Percentiles rank a stretch among this genome's conserved stretches.
Evolutionary conservation across 495 filamentous ascomycete genomes (phyloP).

Genomic region (Penicillium cataractarum): DNA sequence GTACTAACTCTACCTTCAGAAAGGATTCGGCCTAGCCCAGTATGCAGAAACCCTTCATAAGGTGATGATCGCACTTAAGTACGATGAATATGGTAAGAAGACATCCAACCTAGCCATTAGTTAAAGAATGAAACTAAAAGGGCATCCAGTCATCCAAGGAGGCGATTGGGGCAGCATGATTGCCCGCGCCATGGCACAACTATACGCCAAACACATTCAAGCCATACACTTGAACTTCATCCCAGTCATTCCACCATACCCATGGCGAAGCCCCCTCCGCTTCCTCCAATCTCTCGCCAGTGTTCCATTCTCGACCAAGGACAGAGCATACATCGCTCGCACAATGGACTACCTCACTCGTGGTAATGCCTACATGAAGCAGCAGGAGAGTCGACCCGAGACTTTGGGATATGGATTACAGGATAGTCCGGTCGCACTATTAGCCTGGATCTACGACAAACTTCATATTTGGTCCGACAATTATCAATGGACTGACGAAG

Average conservation of each 20-base stretch:
- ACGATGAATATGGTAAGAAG: slow-evolving; percentile 45
- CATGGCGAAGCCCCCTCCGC: slow-evolving; percentile 38
- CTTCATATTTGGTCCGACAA: slow-evolving; percentile 53
- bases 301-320: slow-evolving; percentile 40
- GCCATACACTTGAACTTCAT: slow-evolving; percentile 52
- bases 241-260: slow-evolving; percentile 37
- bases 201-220: slow-evolving; percentile 43
- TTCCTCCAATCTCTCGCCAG: slow-evolving; percentile 38
- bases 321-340: slow-evolving; percentile 37
- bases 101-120: not conserved
- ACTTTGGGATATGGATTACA: slow-evolving; percentile 53
- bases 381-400: slow-evolving; percentile 54
- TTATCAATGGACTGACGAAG: slow-evolving; percentile 58
- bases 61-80: slow-evolving; percentile 48
- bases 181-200: slow-evolving; percentile 42
- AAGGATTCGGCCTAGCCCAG: slow-evolving; percentile 46
- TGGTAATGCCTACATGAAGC: slow-evolving; percentile 47
- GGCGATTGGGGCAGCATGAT: slow-evolving; percentile 55
- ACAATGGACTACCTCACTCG: slow-evolving; percentile 38
- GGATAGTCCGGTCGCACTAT: slow-evolving; percentile 54
- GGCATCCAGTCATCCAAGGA: slow-evolving; percentile 47
- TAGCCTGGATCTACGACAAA: slow-evolving; percentile 61
- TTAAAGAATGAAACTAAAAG: slow-evolving; percentile 8
- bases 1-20: slow-evolving; percentile 27
- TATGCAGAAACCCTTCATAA: slow-evolving; percentile 49